phyloP scores from a whole-genome alignment of 345 rosid species.

The Eucalyptus marginata region DNA sequence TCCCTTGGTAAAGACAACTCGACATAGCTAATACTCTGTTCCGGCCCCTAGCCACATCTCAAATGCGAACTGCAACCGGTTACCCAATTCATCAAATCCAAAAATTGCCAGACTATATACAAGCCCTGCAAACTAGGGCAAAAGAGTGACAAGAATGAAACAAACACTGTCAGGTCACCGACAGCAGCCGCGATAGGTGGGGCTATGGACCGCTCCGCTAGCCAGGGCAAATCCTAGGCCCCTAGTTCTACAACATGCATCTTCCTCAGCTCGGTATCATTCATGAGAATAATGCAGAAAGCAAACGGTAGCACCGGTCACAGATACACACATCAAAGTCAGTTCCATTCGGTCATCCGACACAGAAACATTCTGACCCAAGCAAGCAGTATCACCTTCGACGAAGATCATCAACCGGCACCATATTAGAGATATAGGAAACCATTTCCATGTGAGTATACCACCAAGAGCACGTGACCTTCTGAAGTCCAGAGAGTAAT shows the following conservation, averaged over 20 bases:
- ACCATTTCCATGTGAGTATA: background rate
- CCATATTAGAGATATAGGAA: background rate
- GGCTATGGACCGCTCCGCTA: background rate
- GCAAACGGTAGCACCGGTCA: background rate
- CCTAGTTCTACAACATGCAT: background rate
- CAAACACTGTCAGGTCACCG: background rate
- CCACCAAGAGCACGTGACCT: background rate
- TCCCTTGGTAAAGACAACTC: too few species aligned
- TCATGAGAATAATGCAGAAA: background rate
- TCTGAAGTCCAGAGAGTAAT: background rate
- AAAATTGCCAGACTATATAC: background rate
- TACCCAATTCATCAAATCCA: background rate
- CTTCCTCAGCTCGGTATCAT: background rate
- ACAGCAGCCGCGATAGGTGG: background rate
- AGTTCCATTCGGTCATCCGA: background rate
- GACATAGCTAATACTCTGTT: background rate
- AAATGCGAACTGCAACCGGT: fast-evolving
- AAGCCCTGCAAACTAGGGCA: background rate
- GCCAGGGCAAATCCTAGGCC: background rate
- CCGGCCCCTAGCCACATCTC: background rate
- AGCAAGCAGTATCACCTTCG: background rate
- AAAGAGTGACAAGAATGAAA: background rate
- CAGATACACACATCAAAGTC: background rate
- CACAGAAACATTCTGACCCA: background rate
- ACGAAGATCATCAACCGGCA: background rate